Evolutionary conservation across 2,329 filamentous ascomycete species (phyloP).

Genomic region (Hypoxylon sp.): DNA sequence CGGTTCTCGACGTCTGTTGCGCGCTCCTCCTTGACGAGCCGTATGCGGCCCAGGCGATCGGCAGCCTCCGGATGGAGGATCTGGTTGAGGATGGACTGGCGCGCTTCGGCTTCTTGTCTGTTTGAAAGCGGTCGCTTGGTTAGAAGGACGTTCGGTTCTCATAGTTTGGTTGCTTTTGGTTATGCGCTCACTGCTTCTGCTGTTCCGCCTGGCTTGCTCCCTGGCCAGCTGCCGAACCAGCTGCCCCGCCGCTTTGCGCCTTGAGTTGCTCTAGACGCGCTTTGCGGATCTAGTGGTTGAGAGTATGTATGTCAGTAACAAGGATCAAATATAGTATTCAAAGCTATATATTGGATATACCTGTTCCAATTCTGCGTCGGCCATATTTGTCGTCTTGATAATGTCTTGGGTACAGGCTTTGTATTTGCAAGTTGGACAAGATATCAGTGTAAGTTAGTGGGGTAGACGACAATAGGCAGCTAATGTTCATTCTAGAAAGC

Average conservation of each 20-base stretch:
- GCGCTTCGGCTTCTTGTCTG: conserved; percentile 75
- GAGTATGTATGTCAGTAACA: conserved; percentile 9
- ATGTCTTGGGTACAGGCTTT: not conserved
- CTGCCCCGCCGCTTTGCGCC: conserved; percentile 72
- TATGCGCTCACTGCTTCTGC: conserved; percentile 71
- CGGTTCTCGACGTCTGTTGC: conserved; percentile 93
- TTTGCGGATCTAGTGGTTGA: conserved; percentile 79
- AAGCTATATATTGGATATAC: conserved; percentile 44
- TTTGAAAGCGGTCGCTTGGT: conserved; percentile 39
- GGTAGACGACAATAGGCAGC: conserved; percentile 2
- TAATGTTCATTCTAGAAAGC: conserved; percentile 16
- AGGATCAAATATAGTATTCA: not conserved
- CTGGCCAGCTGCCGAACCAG: conserved; percentile 62
- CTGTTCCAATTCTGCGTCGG: conserved; percentile 59
- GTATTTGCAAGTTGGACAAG: conserved; percentile 3
- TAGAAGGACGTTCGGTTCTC: conserved; percentile 9
- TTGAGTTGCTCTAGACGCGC: conserved; percentile 95
- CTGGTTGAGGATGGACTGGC: conserved; percentile 84
- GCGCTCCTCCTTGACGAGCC: conserved; percentile 93
- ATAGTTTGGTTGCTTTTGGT: not conserved
- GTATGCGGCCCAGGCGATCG: conserved; percentile 93
- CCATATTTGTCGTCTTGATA: conserved; percentile 50
- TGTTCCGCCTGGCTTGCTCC: conserved; percentile 66
- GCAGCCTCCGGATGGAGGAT: conserved; percentile 95
- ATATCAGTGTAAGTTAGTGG: conserved; percentile 13